Percentiles rank a stretch among this genome's conserved stretches.
These are phyloP conservation scores for Collariella sp. DNA, from an alignment of 495 filamentous ascomycete genomes.

Conservation along the genomic window DNA sequence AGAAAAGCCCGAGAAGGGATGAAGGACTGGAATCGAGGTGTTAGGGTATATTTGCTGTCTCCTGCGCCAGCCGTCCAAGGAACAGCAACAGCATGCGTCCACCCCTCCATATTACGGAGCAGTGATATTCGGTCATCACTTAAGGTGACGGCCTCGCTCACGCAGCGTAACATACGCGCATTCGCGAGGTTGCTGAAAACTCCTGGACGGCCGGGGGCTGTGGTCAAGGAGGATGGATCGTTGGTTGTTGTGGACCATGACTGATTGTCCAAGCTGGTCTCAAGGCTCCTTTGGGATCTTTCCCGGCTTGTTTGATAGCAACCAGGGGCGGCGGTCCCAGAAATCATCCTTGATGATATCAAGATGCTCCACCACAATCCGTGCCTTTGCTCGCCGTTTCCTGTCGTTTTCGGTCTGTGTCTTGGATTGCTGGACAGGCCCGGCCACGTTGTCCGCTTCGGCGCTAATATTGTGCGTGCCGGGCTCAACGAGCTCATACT, in stretches of 20 bases:
- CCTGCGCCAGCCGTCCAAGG: not conserved
- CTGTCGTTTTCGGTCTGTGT: slow-evolving; percentile 69
- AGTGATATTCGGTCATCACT: not conserved
- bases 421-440: slow-evolving; percentile 50
- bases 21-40: not conserved
- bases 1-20: slow-evolving; percentile 5
- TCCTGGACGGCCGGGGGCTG: not conserved
- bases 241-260: not conserved
- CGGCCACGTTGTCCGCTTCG: slow-evolving; percentile 31
- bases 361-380: slow-evolving; percentile 70
- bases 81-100: not conserved
- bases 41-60: not conserved
- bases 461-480: slow-evolving; percentile 29
- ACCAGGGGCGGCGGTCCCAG: slow-evolving; percentile 80
- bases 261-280: not conserved
- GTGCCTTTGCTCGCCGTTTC: slow-evolving; percentile 66
- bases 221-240: not conserved
- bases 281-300: slow-evolving; percentile 50
- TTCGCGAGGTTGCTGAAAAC: not conserved
- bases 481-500: slow-evolving; percentile 50
- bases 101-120: not conserved
- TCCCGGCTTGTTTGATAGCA: slow-evolving; percentile 66
- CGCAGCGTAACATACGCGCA: not conserved
- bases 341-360: slow-evolving; percentile 94
- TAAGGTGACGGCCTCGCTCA: not conserved